Conservation (phyloP, 2,329 filamentous ascomycete genomes). For the Eutypella sp. region DNA sequence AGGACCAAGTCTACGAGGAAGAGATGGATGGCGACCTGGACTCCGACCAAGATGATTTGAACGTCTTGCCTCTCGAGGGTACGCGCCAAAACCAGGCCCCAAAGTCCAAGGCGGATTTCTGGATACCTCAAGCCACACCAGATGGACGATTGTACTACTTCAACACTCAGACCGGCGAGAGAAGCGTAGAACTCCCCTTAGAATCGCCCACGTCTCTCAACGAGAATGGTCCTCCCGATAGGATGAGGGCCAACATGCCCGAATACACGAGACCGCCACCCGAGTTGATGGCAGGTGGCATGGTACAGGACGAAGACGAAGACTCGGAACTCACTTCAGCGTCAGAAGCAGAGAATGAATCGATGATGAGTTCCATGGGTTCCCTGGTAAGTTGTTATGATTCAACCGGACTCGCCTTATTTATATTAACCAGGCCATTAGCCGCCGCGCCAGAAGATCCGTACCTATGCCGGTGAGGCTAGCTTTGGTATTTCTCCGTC, state of each 20-base stretch:
- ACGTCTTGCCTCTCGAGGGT: constrained; percentile 64
- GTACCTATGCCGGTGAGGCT: constrained; percentile 55
- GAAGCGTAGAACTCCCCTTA: constrained; percentile 87
- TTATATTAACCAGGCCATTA: constrained; percentile 26
- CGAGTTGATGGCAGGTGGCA: constrained; percentile 83
- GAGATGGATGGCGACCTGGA: constrained; percentile 64
- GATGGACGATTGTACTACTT: constrained; percentile 95
- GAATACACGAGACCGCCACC: constrained; percentile 85
- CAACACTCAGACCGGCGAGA: constrained; percentile 94
- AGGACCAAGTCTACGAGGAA: constrained; percentile 61
- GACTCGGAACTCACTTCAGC: constrained; percentile 81
- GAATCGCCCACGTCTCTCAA: constrained; percentile 78
- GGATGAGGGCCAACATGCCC: constrained; percentile 81
- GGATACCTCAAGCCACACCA: constrained; percentile 95
- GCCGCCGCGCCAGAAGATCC: constrained; percentile 48
- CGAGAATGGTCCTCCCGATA: constrained; percentile 82
- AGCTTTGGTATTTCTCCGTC: constrained; percentile 68
- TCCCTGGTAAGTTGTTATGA: constrained; percentile 53
- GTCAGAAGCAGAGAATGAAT: constrained; percentile 77
- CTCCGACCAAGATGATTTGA: constrained; percentile 55
- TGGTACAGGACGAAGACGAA: constrained; percentile 80
- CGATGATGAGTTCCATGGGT: constrained; percentile 63
- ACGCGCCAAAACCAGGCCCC: constrained; percentile 31
- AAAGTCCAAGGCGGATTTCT: constrained; percentile 87
- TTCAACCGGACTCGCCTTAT: constrained; percentile 4